Evolutionary conservation across 352 stramenopile species (phyloP).

Genomic region (Phytophthora citrophthora): DNA sequence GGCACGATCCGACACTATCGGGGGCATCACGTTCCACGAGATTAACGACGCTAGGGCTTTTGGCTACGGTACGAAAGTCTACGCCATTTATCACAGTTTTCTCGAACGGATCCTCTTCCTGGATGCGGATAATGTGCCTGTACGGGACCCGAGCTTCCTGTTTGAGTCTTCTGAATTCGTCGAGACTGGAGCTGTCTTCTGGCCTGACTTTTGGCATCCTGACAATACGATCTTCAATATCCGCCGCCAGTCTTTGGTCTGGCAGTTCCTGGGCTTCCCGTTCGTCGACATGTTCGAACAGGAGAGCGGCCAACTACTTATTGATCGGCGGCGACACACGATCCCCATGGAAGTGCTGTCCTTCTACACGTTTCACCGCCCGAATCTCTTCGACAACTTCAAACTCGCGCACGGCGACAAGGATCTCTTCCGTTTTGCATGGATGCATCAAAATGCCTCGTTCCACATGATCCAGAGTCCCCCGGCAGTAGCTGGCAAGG

Average conservation of each 20-base stretch:
- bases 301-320: constrained; percentile 63
- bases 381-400: constrained; percentile 44
- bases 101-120: constrained; percentile 57
- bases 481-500: constrained; percentile 41
- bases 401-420: constrained; percentile 62
- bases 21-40: constrained; percentile 34
- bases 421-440: constrained; percentile 65
- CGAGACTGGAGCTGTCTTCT: constrained; percentile 55
- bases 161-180: constrained; percentile 50
- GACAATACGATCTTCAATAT: constrained; percentile 78
- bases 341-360: constrained; percentile 39
- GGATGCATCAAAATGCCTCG: constrained; percentile 47
- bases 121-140: constrained; percentile 61
- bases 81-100: constrained; percentile 51
- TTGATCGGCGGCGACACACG: constrained; percentile 46
- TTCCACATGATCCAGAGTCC: constrained; percentile 64
- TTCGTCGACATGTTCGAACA: constrained; percentile 70
- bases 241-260: constrained; percentile 57
- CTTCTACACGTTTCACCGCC: constrained; percentile 50
- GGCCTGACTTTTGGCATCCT: constrained; percentile 71
- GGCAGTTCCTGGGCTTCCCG: constrained; percentile 49
- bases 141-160: constrained; percentile 53
- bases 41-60: constrained; percentile 46
- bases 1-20: not conserved
- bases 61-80: constrained; percentile 58